Conservation (phyloP, 805 yeast species). For the Zygotorulaspora florentina region DNA sequence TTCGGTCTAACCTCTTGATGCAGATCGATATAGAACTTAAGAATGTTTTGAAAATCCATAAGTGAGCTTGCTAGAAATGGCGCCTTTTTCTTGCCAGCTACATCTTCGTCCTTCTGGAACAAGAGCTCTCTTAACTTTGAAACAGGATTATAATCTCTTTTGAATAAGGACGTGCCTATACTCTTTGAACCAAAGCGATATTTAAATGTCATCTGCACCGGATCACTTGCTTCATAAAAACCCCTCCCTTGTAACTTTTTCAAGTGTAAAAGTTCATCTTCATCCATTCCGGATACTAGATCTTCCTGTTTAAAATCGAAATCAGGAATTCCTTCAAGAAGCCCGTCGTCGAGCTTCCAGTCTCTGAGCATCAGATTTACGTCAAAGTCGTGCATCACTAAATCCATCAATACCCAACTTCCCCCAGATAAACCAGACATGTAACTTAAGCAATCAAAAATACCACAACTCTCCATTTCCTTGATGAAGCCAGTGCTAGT, state of each 20-base stretch:
- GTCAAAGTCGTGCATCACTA: conserved; percentile 39
- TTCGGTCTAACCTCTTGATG: conserved; percentile 52
- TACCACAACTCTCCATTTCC: conserved; percentile 36
- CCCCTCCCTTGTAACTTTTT: conserved; percentile 1
- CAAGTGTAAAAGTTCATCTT: neutral
- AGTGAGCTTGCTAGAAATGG: conserved; percentile 23
- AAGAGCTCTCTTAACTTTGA: conserved; percentile 15
- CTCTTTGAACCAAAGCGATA: neutral
- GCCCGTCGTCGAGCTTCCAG: conserved; percentile 45
- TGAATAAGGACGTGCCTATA: conserved; percentile 1
- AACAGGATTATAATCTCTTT: conserved; percentile 16
- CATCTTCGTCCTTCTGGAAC: conserved; percentile 17
- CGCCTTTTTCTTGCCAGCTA: conserved; percentile 18
- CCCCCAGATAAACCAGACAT: conserved; percentile 71
- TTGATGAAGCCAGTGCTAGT: conserved; percentile 33
- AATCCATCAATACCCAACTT: conserved; percentile 59
- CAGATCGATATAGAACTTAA: conserved; percentile 48
- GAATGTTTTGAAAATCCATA: conserved; percentile 32
- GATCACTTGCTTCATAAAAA: neutral
- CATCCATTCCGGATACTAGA: conserved; percentile 18
- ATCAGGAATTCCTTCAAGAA: conserved; percentile 56
- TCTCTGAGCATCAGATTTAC: conserved; percentile 29
- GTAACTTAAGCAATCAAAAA: conserved; percentile 52
- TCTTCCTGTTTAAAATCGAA: conserved; percentile 38
- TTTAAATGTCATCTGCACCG: neutral